Conservation (phyloP, 805 yeast genomes). For the Nakazawaea ishiwadae region DNA sequence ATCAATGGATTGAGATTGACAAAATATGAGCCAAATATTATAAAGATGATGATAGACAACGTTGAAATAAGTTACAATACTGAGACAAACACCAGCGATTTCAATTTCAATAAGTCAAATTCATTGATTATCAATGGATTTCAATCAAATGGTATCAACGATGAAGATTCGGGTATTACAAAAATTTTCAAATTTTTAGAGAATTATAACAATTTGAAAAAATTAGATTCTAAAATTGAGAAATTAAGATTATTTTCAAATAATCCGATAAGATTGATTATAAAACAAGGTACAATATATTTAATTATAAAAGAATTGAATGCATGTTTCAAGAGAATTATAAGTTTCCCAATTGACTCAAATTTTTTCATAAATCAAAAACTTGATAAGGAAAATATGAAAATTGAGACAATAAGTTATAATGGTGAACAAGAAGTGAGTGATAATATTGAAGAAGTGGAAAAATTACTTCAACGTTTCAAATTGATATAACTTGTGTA, state of each 20-base stretch:
- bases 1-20: slow-evolving; percentile 4
- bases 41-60: not conserved
- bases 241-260: slow-evolving; percentile 2
- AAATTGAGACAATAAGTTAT: no score
- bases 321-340: not conserved
- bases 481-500: no score
- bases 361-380: no score
- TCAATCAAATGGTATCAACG: not conserved
- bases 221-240: slow-evolving; percentile 2
- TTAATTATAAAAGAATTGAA: not conserved
- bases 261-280: not conserved
- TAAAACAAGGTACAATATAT: not conserved
- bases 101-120: not conserved
- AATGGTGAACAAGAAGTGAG: no score
- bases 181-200: slow-evolving; percentile 1
- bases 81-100: not conserved
- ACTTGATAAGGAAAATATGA: no score
- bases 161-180: not conserved
- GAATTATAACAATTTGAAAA: slow-evolving; percentile 1
- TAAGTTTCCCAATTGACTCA: no score
- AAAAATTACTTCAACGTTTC: no score
- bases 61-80: not conserved
- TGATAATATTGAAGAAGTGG: no score
- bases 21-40: not conserved
- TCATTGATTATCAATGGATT: not conserved